phyloP scores from a whole-genome alignment of 2,329 filamentous ascomycete genomes.

The Septoria linicola region DNA sequence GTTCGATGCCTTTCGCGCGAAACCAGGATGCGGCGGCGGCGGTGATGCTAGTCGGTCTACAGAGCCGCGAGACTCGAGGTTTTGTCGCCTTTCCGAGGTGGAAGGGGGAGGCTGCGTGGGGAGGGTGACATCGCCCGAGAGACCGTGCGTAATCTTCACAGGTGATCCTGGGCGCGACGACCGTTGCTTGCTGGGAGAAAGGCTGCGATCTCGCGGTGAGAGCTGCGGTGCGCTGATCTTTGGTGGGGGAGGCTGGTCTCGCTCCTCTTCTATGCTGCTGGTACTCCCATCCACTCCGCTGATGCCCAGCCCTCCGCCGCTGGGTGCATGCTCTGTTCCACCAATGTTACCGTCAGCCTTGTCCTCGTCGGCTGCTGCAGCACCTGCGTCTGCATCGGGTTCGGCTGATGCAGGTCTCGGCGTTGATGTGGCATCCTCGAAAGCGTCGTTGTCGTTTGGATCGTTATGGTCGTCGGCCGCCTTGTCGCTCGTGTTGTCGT shows the following conservation, averaged over 20 bases:
- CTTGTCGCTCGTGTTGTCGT: slow-evolving; percentile 15
- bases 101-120: slow-evolving; percentile 58
- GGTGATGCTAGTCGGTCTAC: slow-evolving; percentile 34
- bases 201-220: slow-evolving; percentile 21
- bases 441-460: slow-evolving; percentile 47
- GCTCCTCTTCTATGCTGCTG: too few relatives aligned
- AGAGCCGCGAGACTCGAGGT: slow-evolving; percentile 20
- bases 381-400: slow-evolving; percentile 6
- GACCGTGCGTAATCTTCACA: slow-evolving; percentile 56
- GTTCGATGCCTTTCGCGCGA: slow-evolving; percentile 71
- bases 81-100: slow-evolving; percentile 33
- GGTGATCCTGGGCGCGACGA: slow-evolving; percentile 29
- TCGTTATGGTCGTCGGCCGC: slow-evolving; percentile 2
- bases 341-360: not conserved
- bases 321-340: not conserved
- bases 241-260: not conserved
- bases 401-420: slow-evolving; percentile 17
- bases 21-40: slow-evolving; percentile 42
- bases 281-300: not conserved
- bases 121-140: slow-evolving; percentile 62
- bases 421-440: slow-evolving; percentile 67
- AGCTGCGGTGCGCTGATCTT: slow-evolving; percentile 12
- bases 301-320: slow-evolving; percentile 5
- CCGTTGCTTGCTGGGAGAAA: slow-evolving; percentile 25
- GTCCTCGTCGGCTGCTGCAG: not conserved